Evolutionary conservation across 805 yeast genomes (phyloP).

Genomic region (Saccharomycopsis sp.): DNA sequence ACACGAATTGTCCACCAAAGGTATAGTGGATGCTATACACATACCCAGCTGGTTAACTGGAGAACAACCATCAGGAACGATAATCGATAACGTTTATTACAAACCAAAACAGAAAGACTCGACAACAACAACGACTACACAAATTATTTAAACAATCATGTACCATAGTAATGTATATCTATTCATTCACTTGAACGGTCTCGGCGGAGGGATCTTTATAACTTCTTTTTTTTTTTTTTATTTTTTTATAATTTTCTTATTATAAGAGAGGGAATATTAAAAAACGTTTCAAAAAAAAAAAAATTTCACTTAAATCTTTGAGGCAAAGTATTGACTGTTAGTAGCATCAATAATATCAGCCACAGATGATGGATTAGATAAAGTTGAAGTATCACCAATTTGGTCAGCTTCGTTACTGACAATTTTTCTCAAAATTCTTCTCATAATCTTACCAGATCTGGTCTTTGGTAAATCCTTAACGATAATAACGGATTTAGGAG

Average conservation of each 20-base stretch:
- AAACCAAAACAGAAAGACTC: background rate
- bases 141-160: too few relatives aligned
- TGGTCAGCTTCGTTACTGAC: constrained; percentile 88
- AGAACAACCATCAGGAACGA: constrained; percentile 55
- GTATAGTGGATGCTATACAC: constrained; percentile 41
- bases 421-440: constrained; percentile 92
- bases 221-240: background rate
- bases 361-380: constrained; percentile 81
- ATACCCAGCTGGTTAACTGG: constrained; percentile 79
- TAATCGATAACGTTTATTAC: constrained; percentile 1
- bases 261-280: background rate
- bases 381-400: constrained; percentile 86
- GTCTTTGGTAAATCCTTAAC: constrained; percentile 96
- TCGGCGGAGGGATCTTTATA: background rate
- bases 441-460: constrained; percentile 97
- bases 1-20: constrained; percentile 48
- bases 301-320: too few relatives aligned
- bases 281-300: background rate
- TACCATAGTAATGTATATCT: too few relatives aligned
- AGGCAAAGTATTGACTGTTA: constrained; percentile 32
- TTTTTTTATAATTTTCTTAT: background rate
- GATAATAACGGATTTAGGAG: constrained; percentile 74
- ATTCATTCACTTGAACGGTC: background rate
- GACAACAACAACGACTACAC: too few relatives aligned
- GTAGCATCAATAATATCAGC: constrained; percentile 68